A percentile compares a stretch with the other conserved stretches of the same genome.
Conservation (phyloP, 352 stramenopile species). For the Phytopythium chamaehyphon region DNA sequence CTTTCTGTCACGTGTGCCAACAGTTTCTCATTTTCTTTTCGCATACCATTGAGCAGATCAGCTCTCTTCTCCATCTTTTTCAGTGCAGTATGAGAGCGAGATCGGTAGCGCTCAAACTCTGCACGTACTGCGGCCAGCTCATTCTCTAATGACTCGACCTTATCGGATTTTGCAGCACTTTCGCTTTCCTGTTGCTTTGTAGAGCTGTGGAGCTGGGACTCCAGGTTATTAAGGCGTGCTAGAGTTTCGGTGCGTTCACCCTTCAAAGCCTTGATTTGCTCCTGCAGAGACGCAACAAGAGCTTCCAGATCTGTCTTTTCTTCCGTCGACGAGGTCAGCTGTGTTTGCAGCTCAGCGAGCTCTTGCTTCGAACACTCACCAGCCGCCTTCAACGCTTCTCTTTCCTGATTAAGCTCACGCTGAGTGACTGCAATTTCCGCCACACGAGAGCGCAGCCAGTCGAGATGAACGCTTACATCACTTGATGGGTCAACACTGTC, state of each 20-base stretch:
- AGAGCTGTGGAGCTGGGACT: slow-evolving; percentile 14
- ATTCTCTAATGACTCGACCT: slow-evolving; percentile 21
- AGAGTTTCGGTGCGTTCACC: slow-evolving; percentile 14
- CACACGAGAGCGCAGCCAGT: background rate
- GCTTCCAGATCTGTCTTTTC: slow-evolving; percentile 18
- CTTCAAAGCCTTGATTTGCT: slow-evolving; percentile 16
- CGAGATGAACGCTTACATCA: background rate
- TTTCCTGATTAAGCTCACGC: slow-evolving; percentile 8
- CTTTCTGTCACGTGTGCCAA: slow-evolving; percentile 19
- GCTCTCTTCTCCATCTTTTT: slow-evolving; percentile 83
- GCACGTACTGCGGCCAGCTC: slow-evolving; percentile 30
- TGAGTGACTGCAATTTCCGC: background rate
- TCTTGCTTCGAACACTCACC: slow-evolving; percentile 14
- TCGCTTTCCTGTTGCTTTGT: slow-evolving; percentile 17
- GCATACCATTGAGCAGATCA: slow-evolving; percentile 76
- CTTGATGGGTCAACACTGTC: background rate
- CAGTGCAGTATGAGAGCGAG: slow-evolving; percentile 57
- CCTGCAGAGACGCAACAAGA: slow-evolving; percentile 14
- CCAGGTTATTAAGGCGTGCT: slow-evolving; percentile 10
- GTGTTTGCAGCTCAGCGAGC: slow-evolving; percentile 9
- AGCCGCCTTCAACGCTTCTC: slow-evolving; percentile 7
- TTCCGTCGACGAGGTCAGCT: slow-evolving; percentile 10
- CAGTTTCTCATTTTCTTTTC: slow-evolving; percentile 62
- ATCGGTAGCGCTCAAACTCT: slow-evolving; percentile 70
- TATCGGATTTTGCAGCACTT: slow-evolving; percentile 20